Evolutionary conservation across 2,329 filamentous ascomycete species (phyloP).

Genomic region (Atkinsonella hypoxylon): DNA sequence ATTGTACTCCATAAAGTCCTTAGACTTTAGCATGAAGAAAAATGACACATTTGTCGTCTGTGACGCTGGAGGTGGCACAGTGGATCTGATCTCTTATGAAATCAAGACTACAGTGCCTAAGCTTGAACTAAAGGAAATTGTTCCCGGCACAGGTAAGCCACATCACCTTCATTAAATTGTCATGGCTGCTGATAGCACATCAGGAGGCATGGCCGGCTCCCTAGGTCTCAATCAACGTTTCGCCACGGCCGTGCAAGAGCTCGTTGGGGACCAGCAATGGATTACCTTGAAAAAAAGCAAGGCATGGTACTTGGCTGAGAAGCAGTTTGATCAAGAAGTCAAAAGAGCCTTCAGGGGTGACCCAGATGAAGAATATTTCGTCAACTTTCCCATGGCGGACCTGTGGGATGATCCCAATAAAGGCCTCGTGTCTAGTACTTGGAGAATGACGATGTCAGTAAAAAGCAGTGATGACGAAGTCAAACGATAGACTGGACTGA

Average conservation of each 20-base stretch:
- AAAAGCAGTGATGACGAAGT: no score
- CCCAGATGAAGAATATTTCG: conserved; percentile 6
- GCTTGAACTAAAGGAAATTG: conserved; percentile 13
- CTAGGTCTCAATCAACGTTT: conserved; percentile 13
- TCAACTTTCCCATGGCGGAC: conserved; percentile 11
- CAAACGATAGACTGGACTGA: neutral
- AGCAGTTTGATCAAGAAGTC: conserved; percentile 11
- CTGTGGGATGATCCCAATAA: conserved; percentile 9
- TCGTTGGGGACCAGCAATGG: conserved; percentile 11
- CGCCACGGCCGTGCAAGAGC: conserved; percentile 7
- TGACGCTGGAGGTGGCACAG: conserved; percentile 42
- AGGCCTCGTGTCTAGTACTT: conserved; percentile 7
- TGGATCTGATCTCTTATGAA: conserved; percentile 41
- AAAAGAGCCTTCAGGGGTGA: conserved; percentile 11
- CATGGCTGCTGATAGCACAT: neutral
- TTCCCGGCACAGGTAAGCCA: conserved; percentile 13
- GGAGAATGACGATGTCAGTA: conserved; percentile 11
- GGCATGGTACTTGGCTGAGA: conserved; percentile 7
- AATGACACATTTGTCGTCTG: conserved; percentile 39
- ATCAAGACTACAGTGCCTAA: conserved; percentile 17
- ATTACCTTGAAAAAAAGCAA: conserved; percentile 3
- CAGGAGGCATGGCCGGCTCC: conserved; percentile 14
- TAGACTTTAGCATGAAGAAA: conserved; percentile 27
- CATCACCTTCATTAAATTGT: no score
- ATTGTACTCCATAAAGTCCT: conserved; percentile 32